Conservation (phyloP, 495 filamentous ascomycete species). For the Friedmanniomyces simplex region DNA sequence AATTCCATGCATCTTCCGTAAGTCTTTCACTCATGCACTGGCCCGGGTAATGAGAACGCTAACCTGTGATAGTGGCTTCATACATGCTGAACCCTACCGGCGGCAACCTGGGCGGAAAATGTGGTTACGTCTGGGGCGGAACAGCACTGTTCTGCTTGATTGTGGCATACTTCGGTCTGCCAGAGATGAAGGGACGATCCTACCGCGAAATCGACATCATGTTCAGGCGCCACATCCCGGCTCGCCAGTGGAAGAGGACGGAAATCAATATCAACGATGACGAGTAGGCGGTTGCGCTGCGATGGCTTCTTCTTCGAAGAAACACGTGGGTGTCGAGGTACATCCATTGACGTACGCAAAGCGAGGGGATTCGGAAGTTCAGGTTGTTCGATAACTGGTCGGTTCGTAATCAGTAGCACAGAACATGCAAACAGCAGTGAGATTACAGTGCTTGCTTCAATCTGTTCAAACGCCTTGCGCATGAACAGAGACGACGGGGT, state of each 20-base stretch:
- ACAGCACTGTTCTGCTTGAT: constrained; percentile 30
- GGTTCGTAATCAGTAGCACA: too few species aligned
- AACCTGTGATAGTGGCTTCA: constrained; percentile 25
- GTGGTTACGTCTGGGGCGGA: constrained; percentile 42
- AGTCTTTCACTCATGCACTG: background rate
- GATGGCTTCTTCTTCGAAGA: too few species aligned
- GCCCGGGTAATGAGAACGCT: background rate
- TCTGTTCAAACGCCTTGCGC: too few species aligned
- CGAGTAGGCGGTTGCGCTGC: constrained; percentile 35
- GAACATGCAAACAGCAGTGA: too few species aligned
- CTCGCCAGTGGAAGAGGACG: constrained; percentile 45
- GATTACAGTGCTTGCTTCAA: too few species aligned
- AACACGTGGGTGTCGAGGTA: too few species aligned
- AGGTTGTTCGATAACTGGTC: too few species aligned
- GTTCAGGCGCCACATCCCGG: constrained; percentile 43
- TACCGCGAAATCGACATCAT: constrained; percentile 46
- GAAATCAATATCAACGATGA: constrained; percentile 43
- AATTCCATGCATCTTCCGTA: constrained; percentile 43
- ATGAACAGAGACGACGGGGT: too few species aligned
- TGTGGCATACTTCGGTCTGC: constrained; percentile 25
- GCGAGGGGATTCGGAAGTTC: too few species aligned
- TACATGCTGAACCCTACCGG: constrained; percentile 41
- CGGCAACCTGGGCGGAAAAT: constrained; percentile 37
- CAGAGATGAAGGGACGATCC: constrained; percentile 43
- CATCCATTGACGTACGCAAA: too few species aligned